Conservation (phyloP, 768 basidiomycete genomes). For the Boletus sp. region DNA sequence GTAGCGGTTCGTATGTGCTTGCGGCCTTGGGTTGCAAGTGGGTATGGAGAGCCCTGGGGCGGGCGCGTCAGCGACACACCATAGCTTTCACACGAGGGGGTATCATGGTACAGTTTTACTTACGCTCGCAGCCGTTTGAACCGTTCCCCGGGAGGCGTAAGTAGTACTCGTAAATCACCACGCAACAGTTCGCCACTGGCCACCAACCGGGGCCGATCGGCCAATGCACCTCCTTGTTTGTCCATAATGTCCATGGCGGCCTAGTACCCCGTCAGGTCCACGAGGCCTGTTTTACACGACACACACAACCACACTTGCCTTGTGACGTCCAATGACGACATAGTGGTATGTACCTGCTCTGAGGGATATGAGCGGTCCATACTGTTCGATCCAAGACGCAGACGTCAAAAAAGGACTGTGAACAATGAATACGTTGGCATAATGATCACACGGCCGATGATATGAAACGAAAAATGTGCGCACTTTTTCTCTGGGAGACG, state of each 20-base stretch:
- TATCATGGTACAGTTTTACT: not conserved
- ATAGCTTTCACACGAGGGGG: not conserved
- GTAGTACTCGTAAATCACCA: constrained; percentile 49
- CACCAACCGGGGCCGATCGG: constrained; percentile 47
- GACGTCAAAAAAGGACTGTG: constrained; percentile 23
- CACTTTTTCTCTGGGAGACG: constrained; percentile 1
- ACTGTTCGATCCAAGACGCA: constrained; percentile 51
- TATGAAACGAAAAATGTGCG: not conserved
- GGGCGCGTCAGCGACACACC: not conserved
- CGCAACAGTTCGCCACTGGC: constrained; percentile 47
- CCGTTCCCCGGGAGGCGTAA: constrained; percentile 47
- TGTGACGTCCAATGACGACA: constrained; percentile 18
- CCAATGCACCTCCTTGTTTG: constrained; percentile 46
- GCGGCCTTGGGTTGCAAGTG: constrained; percentile 50
- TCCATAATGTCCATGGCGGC: constrained; percentile 61
- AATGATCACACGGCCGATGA: not conserved
- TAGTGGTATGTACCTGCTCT: constrained; percentile 38
- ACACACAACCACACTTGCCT: constrained; percentile 1
- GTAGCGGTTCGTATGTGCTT: constrained; percentile 40
- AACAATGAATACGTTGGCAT: not conserved
- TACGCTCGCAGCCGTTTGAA: constrained; percentile 55
- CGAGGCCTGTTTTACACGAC: not conserved
- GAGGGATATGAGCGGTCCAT: constrained; percentile 55
- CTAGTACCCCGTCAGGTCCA: constrained; percentile 23
- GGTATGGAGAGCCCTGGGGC: constrained; percentile 46